Base-by-base conservation (phyloP, 2,329 filamentous ascomycete species). In the Zymoseptoria tritici region DNA sequence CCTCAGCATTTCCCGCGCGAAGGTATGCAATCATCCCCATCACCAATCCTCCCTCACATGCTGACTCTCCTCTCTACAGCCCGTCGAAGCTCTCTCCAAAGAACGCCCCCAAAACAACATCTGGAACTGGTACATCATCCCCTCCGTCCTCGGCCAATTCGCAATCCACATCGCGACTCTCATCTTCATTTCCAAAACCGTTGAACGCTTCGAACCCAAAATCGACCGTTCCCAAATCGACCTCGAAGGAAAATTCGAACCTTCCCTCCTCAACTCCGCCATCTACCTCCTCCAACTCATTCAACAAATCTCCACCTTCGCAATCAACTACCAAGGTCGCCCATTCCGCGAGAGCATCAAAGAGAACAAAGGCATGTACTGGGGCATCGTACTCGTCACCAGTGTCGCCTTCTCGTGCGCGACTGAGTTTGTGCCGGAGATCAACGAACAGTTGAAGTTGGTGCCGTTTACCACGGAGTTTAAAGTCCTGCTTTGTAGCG, bases 81-180 rank as follows among this genome's bases (percentile, higher is more conserved):
- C 94, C 29, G 94, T 99, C 56, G 94, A 99, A 78, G 88, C 89
- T 42, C 81, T 99, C 22, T 97, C 93, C 64, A 97, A 97, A 78
- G 94, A 99, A 77, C 89, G 94, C 49, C 94, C 94, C 0, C 94
- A 99, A 78, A 92, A 93, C 58, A 97, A 97, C 77, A 99, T 99
- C 73, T 97, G 97, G 82, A 99, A 99, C 79, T 83, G 91, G 56
- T 99, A 99, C 80, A 97, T 99, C 74, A 96, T 99, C 67, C 93
- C 94, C 51, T 97, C 92, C 19, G 94, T 99, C 60, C 86, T 99
- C 36, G 94, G 92, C 56, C 94, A 99, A 76, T 99, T 99, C 72
- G 93, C 93, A 46, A 86, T 99, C 57, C 94, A 99, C 75, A 96
- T 97, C 67, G 87, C 81, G 50, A 97, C 94, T 0, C 80, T 99